Percentiles rank a stretch among this genome's conserved stretches.
Evolutionary conservation across 192 early-diverging fungal species (phyloP).

Genomic region (Allomyces javanicus): DNA sequence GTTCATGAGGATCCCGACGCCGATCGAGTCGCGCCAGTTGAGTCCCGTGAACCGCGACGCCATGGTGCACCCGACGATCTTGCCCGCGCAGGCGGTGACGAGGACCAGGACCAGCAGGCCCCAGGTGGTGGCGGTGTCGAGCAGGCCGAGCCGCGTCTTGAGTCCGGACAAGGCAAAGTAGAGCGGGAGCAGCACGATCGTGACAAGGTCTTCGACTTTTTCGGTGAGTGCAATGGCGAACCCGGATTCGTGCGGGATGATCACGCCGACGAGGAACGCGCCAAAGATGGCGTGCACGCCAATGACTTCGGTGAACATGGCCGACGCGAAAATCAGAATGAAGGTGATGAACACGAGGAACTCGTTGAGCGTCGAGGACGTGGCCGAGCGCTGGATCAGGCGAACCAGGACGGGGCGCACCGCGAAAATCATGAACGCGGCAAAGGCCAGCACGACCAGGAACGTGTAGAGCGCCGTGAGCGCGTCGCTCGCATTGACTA

Average conservation of each 20-base stretch:
- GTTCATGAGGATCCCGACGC: slow-evolving; percentile 84
- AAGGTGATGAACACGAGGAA: slow-evolving; percentile 52
- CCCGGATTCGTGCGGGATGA: slow-evolving; percentile 69
- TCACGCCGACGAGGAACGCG: slow-evolving; percentile 66
- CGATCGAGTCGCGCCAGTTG: slow-evolving; percentile 61
- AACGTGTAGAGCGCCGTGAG: slow-evolving; percentile 69
- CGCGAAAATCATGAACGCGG: slow-evolving; percentile 42
- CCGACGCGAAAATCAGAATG: slow-evolving; percentile 44
- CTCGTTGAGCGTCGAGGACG: slow-evolving; percentile 8
- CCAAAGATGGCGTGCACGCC: slow-evolving; percentile 93
- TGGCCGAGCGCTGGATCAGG: slow-evolving; percentile 5
- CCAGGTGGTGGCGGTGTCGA: slow-evolving; percentile 53
- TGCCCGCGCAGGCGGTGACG: slow-evolving; percentile 58
- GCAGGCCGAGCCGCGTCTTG: slow-evolving; percentile 59
- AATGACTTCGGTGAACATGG: slow-evolving; percentile 65
- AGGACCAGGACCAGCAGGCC: slow-evolving; percentile 56
- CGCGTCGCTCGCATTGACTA: slow-evolving; percentile 52
- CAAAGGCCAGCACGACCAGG: slow-evolving; percentile 44
- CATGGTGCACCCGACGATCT: slow-evolving; percentile 58
- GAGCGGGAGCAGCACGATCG: slow-evolving; percentile 70
- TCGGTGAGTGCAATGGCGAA: slow-evolving; percentile 74
- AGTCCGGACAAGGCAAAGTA: slow-evolving; percentile 88
- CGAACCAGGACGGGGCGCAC: slow-evolving; percentile 40
- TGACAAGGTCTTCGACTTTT: slow-evolving; percentile 78
- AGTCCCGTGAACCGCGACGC: slow-evolving; percentile 48